These are phyloP conservation scores for Malus asiatica DNA, from an alignment of 306 rosid species.

Conservation along the genomic window DNA sequence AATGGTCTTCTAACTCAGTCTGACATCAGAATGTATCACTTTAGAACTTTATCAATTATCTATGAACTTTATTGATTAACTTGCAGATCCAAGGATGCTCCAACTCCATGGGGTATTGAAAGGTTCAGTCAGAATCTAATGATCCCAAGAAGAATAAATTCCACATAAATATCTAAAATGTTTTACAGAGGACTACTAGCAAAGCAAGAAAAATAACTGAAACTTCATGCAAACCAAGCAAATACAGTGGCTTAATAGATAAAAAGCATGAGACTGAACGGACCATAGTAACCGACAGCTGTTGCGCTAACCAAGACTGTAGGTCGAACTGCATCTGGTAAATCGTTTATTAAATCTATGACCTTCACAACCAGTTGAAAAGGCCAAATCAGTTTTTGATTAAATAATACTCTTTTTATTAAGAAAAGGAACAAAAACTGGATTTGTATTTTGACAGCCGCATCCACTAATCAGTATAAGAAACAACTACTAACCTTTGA, in stretches of 20 bases:
- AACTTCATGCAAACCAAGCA: slow-evolving; percentile 1
- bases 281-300: slow-evolving; percentile 95
- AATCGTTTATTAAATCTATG: slow-evolving; percentile 65
- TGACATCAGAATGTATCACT: not conserved
- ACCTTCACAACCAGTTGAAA: slow-evolving; percentile 49
- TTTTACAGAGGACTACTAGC: not conserved
- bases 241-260: not conserved
- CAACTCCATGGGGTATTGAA: not conserved
- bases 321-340: slow-evolving; percentile 68
- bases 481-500: slow-evolving; percentile 57
- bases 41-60: not conserved
- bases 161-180: not conserved
- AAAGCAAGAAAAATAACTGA: not conserved
- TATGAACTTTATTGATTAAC: not conserved
- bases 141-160: not conserved
- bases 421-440: not conserved
- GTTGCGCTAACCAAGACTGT: slow-evolving; percentile 87
- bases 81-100: not conserved
- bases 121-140: not conserved
- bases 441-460: not conserved
- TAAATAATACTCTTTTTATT: not conserved
- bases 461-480: not conserved
- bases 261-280: slow-evolving; percentile 13
- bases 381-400: slow-evolving; percentile 1
- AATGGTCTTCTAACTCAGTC: not conserved